These are phyloP conservation scores for Bryum argenteum DNA, from an alignment of 225 moss, liverwort and hornwort genomes.

Conservation along the genomic window DNA sequence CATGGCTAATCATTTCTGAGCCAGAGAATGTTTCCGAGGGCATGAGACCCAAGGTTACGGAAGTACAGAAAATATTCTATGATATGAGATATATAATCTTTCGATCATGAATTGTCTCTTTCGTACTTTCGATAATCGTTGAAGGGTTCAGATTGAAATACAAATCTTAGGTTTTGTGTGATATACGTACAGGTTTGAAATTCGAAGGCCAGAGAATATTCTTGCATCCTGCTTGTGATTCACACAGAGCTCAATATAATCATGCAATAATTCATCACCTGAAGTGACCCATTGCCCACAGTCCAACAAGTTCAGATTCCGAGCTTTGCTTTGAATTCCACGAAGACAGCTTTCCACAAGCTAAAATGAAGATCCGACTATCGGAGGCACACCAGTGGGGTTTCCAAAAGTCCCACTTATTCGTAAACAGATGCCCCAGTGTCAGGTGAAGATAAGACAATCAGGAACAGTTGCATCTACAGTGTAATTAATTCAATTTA, in stretches of 20 bases:
- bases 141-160: too few species aligned
- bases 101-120: too few species aligned
- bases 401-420: conserved; percentile 1
- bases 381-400: neutral
- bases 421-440: neutral
- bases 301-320: neutral
- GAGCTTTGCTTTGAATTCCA: neutral
- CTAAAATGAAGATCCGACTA: neutral
- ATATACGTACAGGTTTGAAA: neutral
- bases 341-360: neutral
- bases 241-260: neutral
- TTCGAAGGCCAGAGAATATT: too few species aligned
- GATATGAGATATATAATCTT: too few species aligned
- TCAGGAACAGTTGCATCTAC: neutral
- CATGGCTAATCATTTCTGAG: too few species aligned
- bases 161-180: neutral
- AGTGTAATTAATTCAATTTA: conserved; percentile 20
- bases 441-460: conserved; percentile 20
- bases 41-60: too few species aligned
- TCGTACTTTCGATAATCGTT: too few species aligned
- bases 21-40: too few species aligned
- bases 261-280: conserved; percentile 2
- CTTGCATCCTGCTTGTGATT: conserved; percentile 1
- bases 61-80: too few species aligned
- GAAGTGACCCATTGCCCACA: neutral